Percentiles rank a stretch among this genome's conserved stretches.
Evolutionary conservation across 164 flowering plant species (phyloP).

Genomic region (Stephania yunnanensis): DNA sequence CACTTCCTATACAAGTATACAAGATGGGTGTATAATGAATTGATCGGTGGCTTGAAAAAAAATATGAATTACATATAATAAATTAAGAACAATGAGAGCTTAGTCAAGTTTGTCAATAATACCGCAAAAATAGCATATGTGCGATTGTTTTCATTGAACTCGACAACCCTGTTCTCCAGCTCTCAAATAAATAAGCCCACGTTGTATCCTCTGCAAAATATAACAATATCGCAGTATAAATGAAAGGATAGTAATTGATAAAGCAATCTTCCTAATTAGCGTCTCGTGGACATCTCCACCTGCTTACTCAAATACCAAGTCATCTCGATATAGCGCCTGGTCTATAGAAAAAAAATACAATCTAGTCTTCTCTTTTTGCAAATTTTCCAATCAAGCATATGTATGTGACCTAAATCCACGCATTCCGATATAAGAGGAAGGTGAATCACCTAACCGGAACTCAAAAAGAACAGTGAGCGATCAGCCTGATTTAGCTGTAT

Average conservation of each 20-base stretch:
- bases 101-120: neutral
- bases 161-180: slow-evolving; percentile 23
- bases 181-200: slow-evolving; percentile 23
- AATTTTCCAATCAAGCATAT: too few species aligned
- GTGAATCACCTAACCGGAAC: too few species aligned
- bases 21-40: slow-evolving; percentile 2
- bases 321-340: neutral
- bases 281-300: neutral
- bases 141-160: neutral
- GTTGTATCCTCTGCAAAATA: slow-evolving; percentile 13
- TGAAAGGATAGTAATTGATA: neutral
- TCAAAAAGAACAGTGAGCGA: too few species aligned
- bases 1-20: slow-evolving; percentile 6
- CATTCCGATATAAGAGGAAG: too few species aligned
- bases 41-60: slow-evolving; percentile 20
- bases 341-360: too few species aligned
- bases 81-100: slow-evolving; percentile 1
- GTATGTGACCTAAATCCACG: too few species aligned
- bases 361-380: too few species aligned
- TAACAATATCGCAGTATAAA: neutral
- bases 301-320: neutral
- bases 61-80: slow-evolving; percentile 17
- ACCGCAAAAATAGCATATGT: neutral
- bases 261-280: neutral
- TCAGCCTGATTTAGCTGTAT: too few species aligned